These are phyloP conservation scores for Dissophora globulifera DNA, from an alignment of 192 early-diverging fungal genomes.

Conservation along the genomic window DNA sequence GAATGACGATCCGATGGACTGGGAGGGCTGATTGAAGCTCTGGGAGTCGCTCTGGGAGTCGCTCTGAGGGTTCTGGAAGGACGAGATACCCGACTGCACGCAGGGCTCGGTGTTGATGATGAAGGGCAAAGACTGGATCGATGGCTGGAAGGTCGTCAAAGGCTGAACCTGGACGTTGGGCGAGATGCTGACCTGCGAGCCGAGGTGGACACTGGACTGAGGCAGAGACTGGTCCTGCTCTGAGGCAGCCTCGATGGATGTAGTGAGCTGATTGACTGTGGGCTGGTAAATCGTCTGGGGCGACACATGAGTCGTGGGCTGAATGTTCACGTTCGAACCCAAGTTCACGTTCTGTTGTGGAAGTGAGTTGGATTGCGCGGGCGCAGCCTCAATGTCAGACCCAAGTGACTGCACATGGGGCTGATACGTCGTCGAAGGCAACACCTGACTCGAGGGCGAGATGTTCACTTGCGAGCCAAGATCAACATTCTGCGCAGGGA, in stretches of 20 bases:
- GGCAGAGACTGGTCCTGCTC: constrained; percentile 44
- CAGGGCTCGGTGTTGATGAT: constrained; percentile 43
- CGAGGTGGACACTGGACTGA: constrained; percentile 42
- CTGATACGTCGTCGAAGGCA: constrained; percentile 40
- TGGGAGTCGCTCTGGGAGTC: too few relatives aligned
- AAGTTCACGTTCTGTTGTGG: constrained; percentile 35
- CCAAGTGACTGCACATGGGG: constrained; percentile 36
- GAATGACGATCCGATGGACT: too few relatives aligned
- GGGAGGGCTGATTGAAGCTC: too few relatives aligned
- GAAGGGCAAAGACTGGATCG: constrained; percentile 35
- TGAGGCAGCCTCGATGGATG: constrained; percentile 20
- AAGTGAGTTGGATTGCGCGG: constrained; percentile 17
- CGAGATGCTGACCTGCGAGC: constrained; percentile 18
- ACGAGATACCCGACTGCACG: neutral
- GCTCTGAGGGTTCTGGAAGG: too few relatives aligned
- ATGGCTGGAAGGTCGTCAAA: constrained; percentile 49
- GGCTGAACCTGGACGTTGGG: constrained; percentile 30
- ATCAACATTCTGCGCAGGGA: constrained; percentile 36
- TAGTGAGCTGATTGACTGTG: constrained; percentile 31
- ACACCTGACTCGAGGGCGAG: constrained; percentile 18
- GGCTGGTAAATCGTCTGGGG: constrained; percentile 47
- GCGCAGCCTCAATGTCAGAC: constrained; percentile 28
- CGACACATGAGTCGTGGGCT: constrained; percentile 32
- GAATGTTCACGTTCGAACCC: constrained; percentile 37
- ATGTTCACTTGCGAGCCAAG: constrained; percentile 24